Percentiles rank a stretch among this genome's conserved stretches.
Evolutionary conservation across 2,329 filamentous ascomycete genomes (phyloP).

Genomic region (Colletotrichum shisoi): DNA sequence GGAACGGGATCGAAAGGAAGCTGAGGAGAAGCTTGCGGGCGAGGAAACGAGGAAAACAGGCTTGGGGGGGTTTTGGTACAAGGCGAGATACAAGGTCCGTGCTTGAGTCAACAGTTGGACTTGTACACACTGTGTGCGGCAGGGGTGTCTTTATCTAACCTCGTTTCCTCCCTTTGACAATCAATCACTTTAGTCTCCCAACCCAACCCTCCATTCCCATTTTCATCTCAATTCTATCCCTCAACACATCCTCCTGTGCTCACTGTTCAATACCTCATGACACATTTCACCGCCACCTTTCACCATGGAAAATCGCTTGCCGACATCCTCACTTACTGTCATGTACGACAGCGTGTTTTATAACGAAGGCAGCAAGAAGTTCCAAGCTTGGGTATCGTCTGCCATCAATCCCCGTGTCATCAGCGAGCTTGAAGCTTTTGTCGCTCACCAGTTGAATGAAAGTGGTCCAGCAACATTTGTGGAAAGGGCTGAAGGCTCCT

Average conservation of each 20-base stretch:
- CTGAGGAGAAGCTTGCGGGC: too few relatives aligned
- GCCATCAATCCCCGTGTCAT: not conserved
- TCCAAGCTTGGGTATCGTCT: not conserved
- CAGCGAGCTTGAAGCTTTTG: not conserved
- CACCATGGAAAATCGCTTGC: not conserved
- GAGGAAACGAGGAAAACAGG: too few relatives aligned
- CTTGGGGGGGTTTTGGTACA: too few relatives aligned
- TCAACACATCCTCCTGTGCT: not conserved
- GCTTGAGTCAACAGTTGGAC: too few relatives aligned
- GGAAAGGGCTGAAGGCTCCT: not conserved
- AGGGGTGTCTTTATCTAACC: too few relatives aligned
- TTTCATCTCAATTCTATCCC: not conserved
- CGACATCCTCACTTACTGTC: not conserved
- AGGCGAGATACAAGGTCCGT: too few relatives aligned
- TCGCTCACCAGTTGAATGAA: not conserved
- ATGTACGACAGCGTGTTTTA: not conserved
- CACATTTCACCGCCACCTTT: not conserved
- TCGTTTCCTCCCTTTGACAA: too few relatives aligned
- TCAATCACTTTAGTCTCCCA: not conserved
- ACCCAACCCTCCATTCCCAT: not conserved
- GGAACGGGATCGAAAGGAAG: too few relatives aligned
- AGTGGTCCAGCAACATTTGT: not conserved
- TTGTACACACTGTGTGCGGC: too few relatives aligned
- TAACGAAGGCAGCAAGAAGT: not conserved
- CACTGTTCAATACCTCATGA: not conserved